Percentiles rank a stretch among this genome's conserved stretches.
Evolutionary conservation across 192 early-diverging fungal species (phyloP).

Genomic region (Backusella mclennaniae): DNA sequence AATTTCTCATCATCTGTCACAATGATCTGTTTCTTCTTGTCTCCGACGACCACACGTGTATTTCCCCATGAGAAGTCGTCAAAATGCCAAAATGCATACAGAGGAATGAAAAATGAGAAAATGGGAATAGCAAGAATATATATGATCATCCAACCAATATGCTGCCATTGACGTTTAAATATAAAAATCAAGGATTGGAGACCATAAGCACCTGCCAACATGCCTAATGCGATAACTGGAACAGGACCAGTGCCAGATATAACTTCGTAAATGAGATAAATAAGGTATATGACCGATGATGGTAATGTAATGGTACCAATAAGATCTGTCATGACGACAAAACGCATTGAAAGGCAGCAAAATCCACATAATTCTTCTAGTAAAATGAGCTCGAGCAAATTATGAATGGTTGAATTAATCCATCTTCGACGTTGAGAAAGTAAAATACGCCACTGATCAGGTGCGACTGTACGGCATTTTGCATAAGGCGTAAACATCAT

Average conservation of each 20-base stretch:
- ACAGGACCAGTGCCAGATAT: constrained; percentile 53
- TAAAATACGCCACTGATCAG: constrained; percentile 91
- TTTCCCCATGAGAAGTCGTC: constrained; percentile 99
- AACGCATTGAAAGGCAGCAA: constrained; percentile 96
- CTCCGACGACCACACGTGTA: constrained; percentile 51
- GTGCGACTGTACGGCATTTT: constrained; percentile 89
- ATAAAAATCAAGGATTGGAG: constrained; percentile 87
- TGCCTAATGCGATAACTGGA: constrained; percentile 81
- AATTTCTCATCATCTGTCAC: constrained; percentile 66
- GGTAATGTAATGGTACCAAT: constrained; percentile 93
- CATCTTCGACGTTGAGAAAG: constrained; percentile 98
- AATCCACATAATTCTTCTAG: constrained; percentile 95
- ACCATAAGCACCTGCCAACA: constrained; percentile 87
- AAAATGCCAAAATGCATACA: constrained; percentile 97
- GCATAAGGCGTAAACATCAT: constrained; percentile 93
- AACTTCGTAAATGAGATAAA: constrained; percentile 73
- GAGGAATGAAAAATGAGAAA: constrained; percentile 62
- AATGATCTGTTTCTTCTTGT: constrained; percentile 53
- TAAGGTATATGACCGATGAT: constrained; percentile 84
- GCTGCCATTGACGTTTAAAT: constrained; percentile 69
- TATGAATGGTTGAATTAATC: constrained; percentile 99
- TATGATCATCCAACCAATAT: constrained; percentile 90
- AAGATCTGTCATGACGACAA: constrained; percentile 94
- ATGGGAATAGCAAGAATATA: constrained; percentile 75
- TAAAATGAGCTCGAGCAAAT: constrained; percentile 90